A percentile compares a stretch with the other conserved stretches of the same genome.
Evolutionary conservation across 495 filamentous ascomycete species (phyloP).

Genomic region (Talaromyces stipitatus): DNA sequence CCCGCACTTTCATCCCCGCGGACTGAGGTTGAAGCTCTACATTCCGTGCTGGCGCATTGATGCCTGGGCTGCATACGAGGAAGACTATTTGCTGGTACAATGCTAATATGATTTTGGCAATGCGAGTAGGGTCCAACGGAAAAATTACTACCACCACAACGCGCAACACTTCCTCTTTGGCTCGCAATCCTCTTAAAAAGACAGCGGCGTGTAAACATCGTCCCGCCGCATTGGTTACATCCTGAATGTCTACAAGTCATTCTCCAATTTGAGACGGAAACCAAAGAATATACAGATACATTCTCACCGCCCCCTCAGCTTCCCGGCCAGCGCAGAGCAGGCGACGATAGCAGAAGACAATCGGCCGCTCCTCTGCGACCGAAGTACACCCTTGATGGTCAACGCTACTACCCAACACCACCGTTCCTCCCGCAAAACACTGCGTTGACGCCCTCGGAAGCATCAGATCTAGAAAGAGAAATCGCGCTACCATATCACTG

Average conservation of each 20-base stretch:
- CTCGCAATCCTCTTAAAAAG: constrained; percentile 95
- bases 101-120: not conserved
- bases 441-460: constrained; percentile 14
- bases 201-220: constrained; percentile 88
- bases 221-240: constrained; percentile 82
- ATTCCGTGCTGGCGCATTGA: not conserved
- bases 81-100: not conserved
- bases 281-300: constrained; percentile 42
- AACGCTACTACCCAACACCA: constrained; percentile 32
- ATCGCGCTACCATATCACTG: constrained; percentile 78
- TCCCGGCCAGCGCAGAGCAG: constrained; percentile 34
- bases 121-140: constrained; percentile 64
- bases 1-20: constrained; percentile 5
- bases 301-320: constrained; percentile 71
- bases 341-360: constrained; percentile 13
- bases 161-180: constrained; percentile 81
- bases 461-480: constrained; percentile 14
- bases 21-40: constrained; percentile 3
- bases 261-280: constrained; percentile 70
- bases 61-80: not conserved
- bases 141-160: constrained; percentile 70
- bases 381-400: constrained; percentile 35
- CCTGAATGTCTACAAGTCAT: constrained; percentile 63
- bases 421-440: constrained; percentile 37
- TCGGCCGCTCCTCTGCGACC: constrained; percentile 26